These are phyloP conservation scores for Aspergillus ustus DNA, from an alignment of 2,329 filamentous ascomycete genomes.

Conservation along the genomic window DNA sequence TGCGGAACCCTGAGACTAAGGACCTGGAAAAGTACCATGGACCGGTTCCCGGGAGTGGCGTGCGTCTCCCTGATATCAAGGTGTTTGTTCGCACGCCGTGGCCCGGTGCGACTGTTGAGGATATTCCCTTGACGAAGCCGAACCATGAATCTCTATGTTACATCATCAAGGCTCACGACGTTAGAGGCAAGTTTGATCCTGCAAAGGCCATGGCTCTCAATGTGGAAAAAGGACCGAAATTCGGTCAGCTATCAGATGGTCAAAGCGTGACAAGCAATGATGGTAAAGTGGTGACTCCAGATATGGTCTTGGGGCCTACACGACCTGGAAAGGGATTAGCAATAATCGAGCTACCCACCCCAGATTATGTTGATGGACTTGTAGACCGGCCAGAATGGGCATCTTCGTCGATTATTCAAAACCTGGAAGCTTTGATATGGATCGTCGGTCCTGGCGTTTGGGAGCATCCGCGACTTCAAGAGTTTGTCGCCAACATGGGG, in stretches of 20 bases:
- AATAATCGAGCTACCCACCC: constrained; percentile 76
- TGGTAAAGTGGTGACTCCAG: constrained; percentile 74
- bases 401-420: constrained; percentile 65
- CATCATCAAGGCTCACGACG: constrained; percentile 75
- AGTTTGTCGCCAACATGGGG: constrained; percentile 69
- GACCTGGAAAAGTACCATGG: constrained; percentile 72
- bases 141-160: constrained; percentile 78
- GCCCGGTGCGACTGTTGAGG: constrained; percentile 69
- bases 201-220: constrained; percentile 67
- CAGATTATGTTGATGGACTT: constrained; percentile 71
- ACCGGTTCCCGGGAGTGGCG: constrained; percentile 60
- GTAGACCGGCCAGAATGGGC: constrained; percentile 74
- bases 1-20: constrained; percentile 65
- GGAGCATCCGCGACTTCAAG: constrained; percentile 64
- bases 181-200: constrained; percentile 79
- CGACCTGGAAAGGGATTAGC: constrained; percentile 74
- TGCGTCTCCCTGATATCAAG: constrained; percentile 64
- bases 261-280: constrained; percentile 65
- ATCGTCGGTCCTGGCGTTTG: constrained; percentile 72
- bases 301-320: constrained; percentile 78
- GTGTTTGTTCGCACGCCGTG: constrained; percentile 78
- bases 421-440: constrained; percentile 77
- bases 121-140: constrained; percentile 70
- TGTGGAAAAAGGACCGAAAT: constrained; percentile 65
- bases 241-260: constrained; percentile 65